phyloP scores from a whole-genome alignment of 1,139 yeast species.

The Pichia sp. region DNA sequence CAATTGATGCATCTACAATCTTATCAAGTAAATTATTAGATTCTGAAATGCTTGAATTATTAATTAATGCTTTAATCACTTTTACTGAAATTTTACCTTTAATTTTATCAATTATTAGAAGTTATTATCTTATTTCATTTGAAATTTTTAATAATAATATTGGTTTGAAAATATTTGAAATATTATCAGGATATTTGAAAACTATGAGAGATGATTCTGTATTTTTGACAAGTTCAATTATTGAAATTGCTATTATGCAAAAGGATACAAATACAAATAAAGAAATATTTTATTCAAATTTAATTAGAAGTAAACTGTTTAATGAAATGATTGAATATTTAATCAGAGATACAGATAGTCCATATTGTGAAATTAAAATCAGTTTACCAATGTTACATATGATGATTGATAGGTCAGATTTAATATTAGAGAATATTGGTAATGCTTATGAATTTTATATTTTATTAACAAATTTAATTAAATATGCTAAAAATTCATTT shows the following conservation, averaged over 20 bases:
- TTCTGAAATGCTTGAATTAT: constrained; percentile 35
- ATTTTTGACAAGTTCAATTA: constrained; percentile 47
- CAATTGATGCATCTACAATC: constrained; percentile 33
- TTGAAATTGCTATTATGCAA: constrained; percentile 49
- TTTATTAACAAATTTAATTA: constrained; percentile 16
- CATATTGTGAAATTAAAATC: constrained; percentile 49
- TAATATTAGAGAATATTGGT: background rate
- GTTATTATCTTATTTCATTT: constrained; percentile 60
- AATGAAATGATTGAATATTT: constrained; percentile 41
- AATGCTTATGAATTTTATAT: constrained; percentile 9
- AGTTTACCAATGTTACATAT: constrained; percentile 40
- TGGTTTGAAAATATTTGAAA: constrained; percentile 40
- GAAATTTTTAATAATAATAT: constrained; percentile 36
- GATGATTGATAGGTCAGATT: constrained; percentile 17
- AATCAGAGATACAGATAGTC: constrained; percentile 44
- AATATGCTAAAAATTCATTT: constrained; percentile 19
- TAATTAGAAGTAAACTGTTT: constrained; percentile 44
- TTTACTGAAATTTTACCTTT: constrained; percentile 75
- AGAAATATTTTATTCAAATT: constrained; percentile 31
- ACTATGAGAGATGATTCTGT: constrained; percentile 68
- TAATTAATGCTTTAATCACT: constrained; percentile 46
- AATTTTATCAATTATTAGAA: constrained; percentile 60
- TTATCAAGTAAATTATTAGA: constrained; percentile 39
- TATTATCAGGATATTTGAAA: constrained; percentile 50
- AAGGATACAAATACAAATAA: constrained; percentile 17